phyloP scores from a whole-genome alignment of 768 basidiomycete species.

The Phylloporus arenicola region DNA sequence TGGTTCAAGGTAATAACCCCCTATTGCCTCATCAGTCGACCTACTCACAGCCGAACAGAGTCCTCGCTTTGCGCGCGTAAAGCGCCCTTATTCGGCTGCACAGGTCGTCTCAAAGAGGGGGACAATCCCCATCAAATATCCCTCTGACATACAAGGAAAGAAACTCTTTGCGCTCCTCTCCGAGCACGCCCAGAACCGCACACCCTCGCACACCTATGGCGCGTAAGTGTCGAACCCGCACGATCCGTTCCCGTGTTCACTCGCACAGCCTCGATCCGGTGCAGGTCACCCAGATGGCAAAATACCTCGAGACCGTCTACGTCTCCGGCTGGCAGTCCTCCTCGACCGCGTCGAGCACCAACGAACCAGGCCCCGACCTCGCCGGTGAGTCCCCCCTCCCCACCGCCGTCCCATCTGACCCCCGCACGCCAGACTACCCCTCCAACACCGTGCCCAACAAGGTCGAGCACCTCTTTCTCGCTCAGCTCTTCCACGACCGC shows the following conservation, averaged over 20 bases:
- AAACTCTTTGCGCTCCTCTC: conserved; percentile 77
- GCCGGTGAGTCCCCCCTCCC: conserved; percentile 53
- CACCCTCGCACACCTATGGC: conserved; percentile 94
- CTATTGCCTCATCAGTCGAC: conserved; percentile 1
- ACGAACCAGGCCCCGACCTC: conserved; percentile 98
- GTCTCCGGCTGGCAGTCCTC: conserved; percentile 96
- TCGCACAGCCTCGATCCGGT: conserved; percentile 88
- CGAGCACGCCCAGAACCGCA: conserved; percentile 69
- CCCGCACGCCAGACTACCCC: conserved; percentile 69
- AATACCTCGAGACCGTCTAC: conserved; percentile 97
- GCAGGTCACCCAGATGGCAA: conserved; percentile 98
- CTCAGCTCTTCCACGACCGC: conserved; percentile 98
- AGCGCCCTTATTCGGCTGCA: conserved; percentile 86
- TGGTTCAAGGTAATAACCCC: conserved; percentile 80
- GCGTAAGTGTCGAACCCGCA: conserved; percentile 60
- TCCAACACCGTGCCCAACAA: conserved; percentile 99
- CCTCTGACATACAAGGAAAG: conserved; percentile 78
- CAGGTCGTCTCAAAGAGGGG: conserved; percentile 95
- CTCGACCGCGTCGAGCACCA: conserved; percentile 86
- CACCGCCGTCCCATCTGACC: conserved; percentile 1
- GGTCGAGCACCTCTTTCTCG: conserved; percentile 96
- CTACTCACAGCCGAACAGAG: conserved; percentile 41
- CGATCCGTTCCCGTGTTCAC: background rate
- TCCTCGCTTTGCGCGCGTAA: conserved; percentile 82
- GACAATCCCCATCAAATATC: conserved; percentile 78